Evolutionary conservation across 768 basidiomycete species (phyloP), one percentile per base, ranked within the genome.

Genomic region (Kwoniella bestiolae): DNA sequence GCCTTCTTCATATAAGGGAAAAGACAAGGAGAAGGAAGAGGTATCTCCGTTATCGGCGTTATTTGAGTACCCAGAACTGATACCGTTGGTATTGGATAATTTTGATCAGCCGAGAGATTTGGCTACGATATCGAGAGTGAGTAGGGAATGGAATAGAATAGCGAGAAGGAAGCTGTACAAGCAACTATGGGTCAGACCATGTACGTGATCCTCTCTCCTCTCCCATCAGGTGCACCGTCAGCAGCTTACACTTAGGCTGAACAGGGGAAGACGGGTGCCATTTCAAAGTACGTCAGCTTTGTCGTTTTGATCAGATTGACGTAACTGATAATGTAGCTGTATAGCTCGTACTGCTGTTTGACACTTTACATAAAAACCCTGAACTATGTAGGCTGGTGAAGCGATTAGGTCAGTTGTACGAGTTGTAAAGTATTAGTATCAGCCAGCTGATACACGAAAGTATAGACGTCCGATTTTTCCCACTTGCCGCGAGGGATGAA

Each of bases 401-500:
- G 26, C 50, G 58, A 2, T 59, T 77, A 35, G 75, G 75, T 76
- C 8, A 51, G 74, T 35, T 31, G 26, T 16, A n/a, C n/a, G n/a
- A 9, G 32, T 14, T 56, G 9, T 7, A 31, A 56, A 6, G 26
- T 25, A 7, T 26, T 8, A 16, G n/a, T 4, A 45, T 26, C 12
- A 12, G 60, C 11, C 9, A 32, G 28, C 58, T 67, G 18, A 69
- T 47, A 5, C 34, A n/a, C 3, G 5, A 3, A 21, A 5, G 28
- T 8, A 1, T 38, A 76, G 76, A 77, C 34, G 76, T 77, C 1
- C 69, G 76, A 3, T 75, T 73, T 60, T 77, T 68, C 57, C 76
- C 76, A 0, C 68, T 73, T 14, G 65, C 67, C 3, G 57, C 72
- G 8, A 21, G 63, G n/a, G 72, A 65, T 25, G 63, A 45, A 21